phyloP scores from a whole-genome alignment of 805 yeast species.

The Cyberlindnera mycetangii region DNA sequence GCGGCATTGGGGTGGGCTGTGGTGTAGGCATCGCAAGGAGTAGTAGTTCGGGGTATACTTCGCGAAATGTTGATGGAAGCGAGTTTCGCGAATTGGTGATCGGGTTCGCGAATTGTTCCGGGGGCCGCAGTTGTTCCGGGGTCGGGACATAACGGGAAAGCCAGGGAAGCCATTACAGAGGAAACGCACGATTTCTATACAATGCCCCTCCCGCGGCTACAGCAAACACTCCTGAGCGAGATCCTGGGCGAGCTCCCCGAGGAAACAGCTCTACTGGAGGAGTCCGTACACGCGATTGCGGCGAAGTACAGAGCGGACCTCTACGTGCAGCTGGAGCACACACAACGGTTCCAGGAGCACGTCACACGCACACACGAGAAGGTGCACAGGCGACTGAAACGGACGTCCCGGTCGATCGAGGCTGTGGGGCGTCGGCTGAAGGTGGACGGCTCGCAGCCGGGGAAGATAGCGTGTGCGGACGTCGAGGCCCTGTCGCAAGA shows the following conservation, averaged over 20 bases:
- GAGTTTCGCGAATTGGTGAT: background rate
- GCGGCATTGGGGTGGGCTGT: constrained; percentile 15
- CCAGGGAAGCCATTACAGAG: background rate
- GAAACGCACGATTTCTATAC: background rate
- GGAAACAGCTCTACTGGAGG: constrained; percentile 12
- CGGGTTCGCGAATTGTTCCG: no score
- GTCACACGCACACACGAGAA: constrained; percentile 11
- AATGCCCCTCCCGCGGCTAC: constrained; percentile 11
- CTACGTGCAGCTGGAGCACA: constrained; percentile 9
- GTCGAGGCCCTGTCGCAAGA: constrained; percentile 10
- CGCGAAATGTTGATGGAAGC: background rate
- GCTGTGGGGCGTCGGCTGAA: background rate
- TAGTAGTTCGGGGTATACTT: no score
- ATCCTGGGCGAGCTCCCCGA: constrained; percentile 14
- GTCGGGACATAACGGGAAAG: no score
- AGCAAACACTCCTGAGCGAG: constrained; percentile 12
- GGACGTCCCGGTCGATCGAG: constrained; percentile 9
- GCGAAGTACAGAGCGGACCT: constrained; percentile 14
- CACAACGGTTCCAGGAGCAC: constrained; percentile 11
- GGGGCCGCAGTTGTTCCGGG: background rate
- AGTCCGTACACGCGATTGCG: constrained; percentile 1
- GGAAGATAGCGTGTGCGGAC: constrained; percentile 5
- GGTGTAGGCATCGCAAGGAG: no score
- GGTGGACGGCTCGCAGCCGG: background rate
- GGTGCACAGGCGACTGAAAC: constrained; percentile 10